Evolutionary conservation across 306 rosid genomes (phyloP), one percentile per base, ranked within the genome.

Genomic region (Begonia masoniana): DNA sequence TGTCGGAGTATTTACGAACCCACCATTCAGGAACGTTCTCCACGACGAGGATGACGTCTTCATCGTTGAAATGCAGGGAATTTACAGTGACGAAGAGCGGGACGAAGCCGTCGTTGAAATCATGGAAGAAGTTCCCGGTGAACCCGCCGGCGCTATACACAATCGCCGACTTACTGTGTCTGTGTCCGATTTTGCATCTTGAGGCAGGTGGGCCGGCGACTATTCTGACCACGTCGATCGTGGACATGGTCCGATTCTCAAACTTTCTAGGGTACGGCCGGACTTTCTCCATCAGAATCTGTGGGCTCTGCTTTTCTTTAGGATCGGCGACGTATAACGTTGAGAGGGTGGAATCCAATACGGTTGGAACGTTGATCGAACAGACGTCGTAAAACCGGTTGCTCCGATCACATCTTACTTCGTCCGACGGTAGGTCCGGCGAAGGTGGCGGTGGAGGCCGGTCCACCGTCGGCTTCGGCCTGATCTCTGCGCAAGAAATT

Each of bases 51-150:
- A 51, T 41, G 0, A 80, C 63, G 13, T 80, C 54, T 55, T 48
- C 74, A 41, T 70, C 6, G 0, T 41, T 54, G 54, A 58, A 31
- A 31, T 31, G 68, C 0, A 69, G 2, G 0, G 78, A 62, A 19
- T 69, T 56, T 13, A 61, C 58, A 50, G 87, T 83, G 71, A 83
- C 72, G 56, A 70, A 77, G 54, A 83, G 71, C 11, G 87, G 76
- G 47, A 80, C 45, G 55, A 83, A 72, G 13, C 63, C 76, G 10
- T 80, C 87, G 0, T 71, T 70, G 41, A 83, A 69, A 6, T 72
- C 84, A 8, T 80, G 84, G 54, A 60, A 80, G 51, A 74, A 72
- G 63, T 83, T 83, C 52, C 76, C 80, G 0, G 61, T 72, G 69
- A 67, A 83, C n/a, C 94, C 87, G 0, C 62, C 73, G 0, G 64